Percentiles rank a stretch among this genome's conserved stretches.
Evolutionary conservation across 257 asterid genomes (phyloP).

Genomic region (Ocimum tenuiflorum): DNA sequence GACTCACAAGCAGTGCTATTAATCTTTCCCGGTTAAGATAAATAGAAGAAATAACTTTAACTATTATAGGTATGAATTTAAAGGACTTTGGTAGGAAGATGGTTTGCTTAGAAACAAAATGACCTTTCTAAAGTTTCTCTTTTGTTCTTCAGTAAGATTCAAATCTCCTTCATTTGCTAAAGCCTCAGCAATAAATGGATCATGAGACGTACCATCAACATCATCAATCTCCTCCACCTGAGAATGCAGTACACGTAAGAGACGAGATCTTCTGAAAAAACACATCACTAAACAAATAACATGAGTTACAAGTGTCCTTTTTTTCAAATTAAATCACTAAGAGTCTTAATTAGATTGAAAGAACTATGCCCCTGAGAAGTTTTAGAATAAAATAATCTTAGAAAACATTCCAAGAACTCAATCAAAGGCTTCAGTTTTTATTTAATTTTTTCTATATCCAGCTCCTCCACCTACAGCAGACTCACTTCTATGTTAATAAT

Average conservation of each 20-base stretch:
- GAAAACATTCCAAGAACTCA: conserved; percentile 4
- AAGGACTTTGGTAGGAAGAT: neutral
- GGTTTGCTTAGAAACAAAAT: conserved; percentile 7
- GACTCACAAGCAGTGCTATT: neutral
- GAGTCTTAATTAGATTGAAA: conserved; percentile 1
- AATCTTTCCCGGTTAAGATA: neutral
- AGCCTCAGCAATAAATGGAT: conserved; percentile 84
- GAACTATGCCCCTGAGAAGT: neutral
- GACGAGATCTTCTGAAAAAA: conserved; percentile 9
- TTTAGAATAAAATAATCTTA: conserved; percentile 14
- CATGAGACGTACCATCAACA: conserved; percentile 51
- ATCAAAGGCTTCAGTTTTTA: neutral
- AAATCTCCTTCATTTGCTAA: conserved; percentile 76
- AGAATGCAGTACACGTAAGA: conserved; percentile 17
- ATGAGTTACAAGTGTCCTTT: conserved; percentile 18
- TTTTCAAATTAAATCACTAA: neutral
- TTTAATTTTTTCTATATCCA: neutral
- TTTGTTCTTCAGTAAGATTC: conserved; percentile 83
- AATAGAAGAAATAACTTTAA: neutral
- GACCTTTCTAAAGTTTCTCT: conserved; percentile 79
- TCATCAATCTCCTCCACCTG: conserved; percentile 99
- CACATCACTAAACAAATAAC: neutral
- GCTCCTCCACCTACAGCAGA: neutral
- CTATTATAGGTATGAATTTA: neutral
- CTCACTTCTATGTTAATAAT: neutral